Evolutionary conservation across 2,329 filamentous ascomycete genomes (phyloP), one percentile per base, ranked within the genome.

Genomic region (Pseudopithomyces maydicus): DNA sequence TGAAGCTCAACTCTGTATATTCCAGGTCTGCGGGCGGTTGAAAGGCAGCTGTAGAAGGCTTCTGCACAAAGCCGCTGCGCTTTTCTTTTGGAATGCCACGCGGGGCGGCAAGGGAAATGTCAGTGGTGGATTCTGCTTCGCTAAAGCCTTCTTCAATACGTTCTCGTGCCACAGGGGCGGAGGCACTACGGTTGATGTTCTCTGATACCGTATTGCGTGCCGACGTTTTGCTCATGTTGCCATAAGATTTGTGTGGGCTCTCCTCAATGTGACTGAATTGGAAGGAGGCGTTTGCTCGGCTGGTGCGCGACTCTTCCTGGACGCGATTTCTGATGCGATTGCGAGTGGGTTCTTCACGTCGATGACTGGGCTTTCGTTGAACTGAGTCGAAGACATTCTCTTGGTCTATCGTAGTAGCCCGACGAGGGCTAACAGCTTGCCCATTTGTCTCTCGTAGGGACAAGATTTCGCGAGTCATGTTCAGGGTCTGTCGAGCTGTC

Each of bases 1-100:
- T 78, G 56, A 81, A 80, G 70, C 82, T 87, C 48, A 88, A 66
- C 57, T 84, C 74, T 1, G 85, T 87, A 45, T 84, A 61, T 42
- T 75, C 70, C 19, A 74, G 41, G 54, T 70, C 68, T 6, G 63
- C 62, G 47, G 72, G 73, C 29, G 65, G 65, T 51, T 74, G 69
- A 14, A 74, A 53, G 23, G 49, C 49, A 1, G 61, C 59, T 10
- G 54, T 47, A n/a, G 62, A 41, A 20, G 64, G 59, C 41, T 58
- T 67, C 8, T 55, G 46, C 15, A 64, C 59, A 15, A 58, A 58
- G 38, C 58, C 61, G 43, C 64, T 68, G 43, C 67, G 69, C 43
- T 66, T 68, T n/a, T 64, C 62, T 36, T 69, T 68, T 7, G 67
- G 63, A 51, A 69, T 70, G 1, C 60, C 53, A n/a, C 68, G 69